Conservation (phyloP, 352 stramenopile species). For the Globisporangium lucens region DNA sequence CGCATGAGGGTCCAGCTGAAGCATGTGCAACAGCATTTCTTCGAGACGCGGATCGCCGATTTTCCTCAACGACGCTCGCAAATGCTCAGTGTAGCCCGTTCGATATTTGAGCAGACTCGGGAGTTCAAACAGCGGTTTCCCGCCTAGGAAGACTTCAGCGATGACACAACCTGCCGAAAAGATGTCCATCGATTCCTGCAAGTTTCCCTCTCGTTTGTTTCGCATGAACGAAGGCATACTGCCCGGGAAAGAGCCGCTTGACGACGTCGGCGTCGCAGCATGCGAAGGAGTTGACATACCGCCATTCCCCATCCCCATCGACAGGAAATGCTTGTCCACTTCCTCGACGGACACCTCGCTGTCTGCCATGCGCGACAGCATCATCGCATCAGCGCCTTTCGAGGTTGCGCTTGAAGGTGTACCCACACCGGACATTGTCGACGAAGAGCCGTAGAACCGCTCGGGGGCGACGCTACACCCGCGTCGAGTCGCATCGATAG, state of each 20-base stretch:
- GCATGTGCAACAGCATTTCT: constrained; percentile 92
- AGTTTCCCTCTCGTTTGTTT: constrained; percentile 49
- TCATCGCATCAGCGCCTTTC: constrained; percentile 55
- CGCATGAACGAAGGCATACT: constrained; percentile 25
- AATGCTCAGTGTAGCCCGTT: constrained; percentile 62
- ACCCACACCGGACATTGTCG: constrained; percentile 12
- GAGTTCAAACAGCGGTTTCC: constrained; percentile 94
- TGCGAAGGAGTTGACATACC: constrained; percentile 17
- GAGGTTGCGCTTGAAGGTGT: constrained; percentile 23
- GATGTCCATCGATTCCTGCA: constrained; percentile 95
- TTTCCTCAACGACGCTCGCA: constrained; percentile 89
- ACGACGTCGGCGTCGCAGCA: constrained; percentile 25
- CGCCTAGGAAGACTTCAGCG: constrained; percentile 95
- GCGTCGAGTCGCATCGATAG: constrained; percentile 79
- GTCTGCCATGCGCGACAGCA: constrained; percentile 71
- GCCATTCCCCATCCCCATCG: constrained; percentile 40
- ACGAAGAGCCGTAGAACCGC: constrained; percentile 50
- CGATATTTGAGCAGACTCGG: constrained; percentile 88
- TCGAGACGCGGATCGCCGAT: constrained; percentile 89
- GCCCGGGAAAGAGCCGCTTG: constrained; percentile 14
- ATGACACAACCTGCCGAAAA: constrained; percentile 98
- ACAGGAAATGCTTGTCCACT: constrained; percentile 68
- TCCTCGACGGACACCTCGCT: constrained; percentile 69
- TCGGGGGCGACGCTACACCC: constrained; percentile 97
- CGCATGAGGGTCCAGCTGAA: constrained; percentile 88